phyloP scores from a whole-genome alignment of 176 grass and related monocot species.

The Canna indica region DNA sequence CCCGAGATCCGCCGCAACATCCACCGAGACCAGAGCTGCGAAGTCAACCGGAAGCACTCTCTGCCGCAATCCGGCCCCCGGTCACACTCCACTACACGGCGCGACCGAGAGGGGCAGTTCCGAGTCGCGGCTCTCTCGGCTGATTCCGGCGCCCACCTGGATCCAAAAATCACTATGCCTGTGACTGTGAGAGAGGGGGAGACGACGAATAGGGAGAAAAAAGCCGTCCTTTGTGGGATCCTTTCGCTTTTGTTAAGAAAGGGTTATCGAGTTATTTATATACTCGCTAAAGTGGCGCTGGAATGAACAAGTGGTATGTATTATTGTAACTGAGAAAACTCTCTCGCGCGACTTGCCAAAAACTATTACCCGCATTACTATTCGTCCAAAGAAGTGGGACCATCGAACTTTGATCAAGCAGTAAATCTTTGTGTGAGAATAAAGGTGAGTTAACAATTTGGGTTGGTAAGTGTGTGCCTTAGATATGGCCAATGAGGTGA shows the following conservation, averaged over 20 bases:
- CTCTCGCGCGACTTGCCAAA: too few species aligned
- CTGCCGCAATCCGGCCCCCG: background rate
- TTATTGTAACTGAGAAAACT: too few species aligned
- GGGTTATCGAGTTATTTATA: slow-evolving; percentile 3
- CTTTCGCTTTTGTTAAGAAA: background rate
- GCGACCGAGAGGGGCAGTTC: background rate
- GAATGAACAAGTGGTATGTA: too few species aligned
- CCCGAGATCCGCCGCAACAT: background rate
- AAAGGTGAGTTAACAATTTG: too few species aligned
- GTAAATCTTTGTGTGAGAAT: too few species aligned
- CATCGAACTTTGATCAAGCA: too few species aligned
- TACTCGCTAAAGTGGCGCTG: too few species aligned
- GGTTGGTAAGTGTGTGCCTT: too few species aligned
- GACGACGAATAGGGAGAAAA: background rate
- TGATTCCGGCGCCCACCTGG: background rate
- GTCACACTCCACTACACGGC: background rate
- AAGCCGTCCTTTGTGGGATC: background rate
- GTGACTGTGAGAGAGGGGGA: too few species aligned
- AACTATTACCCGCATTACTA: too few species aligned
- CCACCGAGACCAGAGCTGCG: background rate
- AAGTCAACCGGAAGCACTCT: slow-evolving; percentile 5
- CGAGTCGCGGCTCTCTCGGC: background rate
- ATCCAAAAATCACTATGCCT: background rate
- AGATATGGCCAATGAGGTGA: too few species aligned
- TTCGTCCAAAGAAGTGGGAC: too few species aligned